Conservation (phyloP, 1,284 basidiomycete genomes). For the Clitocybe nebularis region DNA sequence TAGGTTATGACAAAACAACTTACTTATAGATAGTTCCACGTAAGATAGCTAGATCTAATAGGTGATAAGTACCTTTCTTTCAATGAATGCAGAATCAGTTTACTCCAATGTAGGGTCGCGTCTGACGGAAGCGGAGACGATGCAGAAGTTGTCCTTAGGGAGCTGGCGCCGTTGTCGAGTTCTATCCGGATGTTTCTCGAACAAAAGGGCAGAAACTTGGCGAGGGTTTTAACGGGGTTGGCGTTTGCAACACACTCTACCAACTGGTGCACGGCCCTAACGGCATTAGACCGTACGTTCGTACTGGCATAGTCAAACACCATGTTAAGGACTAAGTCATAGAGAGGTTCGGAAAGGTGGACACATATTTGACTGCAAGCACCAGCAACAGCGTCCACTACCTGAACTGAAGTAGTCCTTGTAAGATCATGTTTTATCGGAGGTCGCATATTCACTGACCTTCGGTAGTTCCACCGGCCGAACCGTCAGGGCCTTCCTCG, state of each 20-base stretch:
- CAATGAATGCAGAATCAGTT: slow-evolving; percentile 19
- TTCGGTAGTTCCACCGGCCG: slow-evolving; percentile 58
- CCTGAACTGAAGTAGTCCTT: no score
- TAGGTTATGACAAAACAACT: slow-evolving; percentile 21
- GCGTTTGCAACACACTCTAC: slow-evolving; percentile 86
- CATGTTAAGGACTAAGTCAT: slow-evolving; percentile 80
- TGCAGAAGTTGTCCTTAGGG: slow-evolving; percentile 76
- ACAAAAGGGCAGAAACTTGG: slow-evolving; percentile 75
- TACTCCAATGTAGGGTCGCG: slow-evolving; percentile 87
- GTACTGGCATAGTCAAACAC: slow-evolving; percentile 76
- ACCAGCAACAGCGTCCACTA: slow-evolving; percentile 65
- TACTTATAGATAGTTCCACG: slow-evolving; percentile 70
- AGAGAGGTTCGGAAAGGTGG: slow-evolving; percentile 79
- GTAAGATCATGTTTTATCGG: not conserved
- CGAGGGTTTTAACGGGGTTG: slow-evolving; percentile 73
- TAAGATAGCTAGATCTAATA: slow-evolving; percentile 61
- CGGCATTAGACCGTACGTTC: slow-evolving; percentile 80
- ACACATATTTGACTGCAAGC: slow-evolving; percentile 78
- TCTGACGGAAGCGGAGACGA: slow-evolving; percentile 75
- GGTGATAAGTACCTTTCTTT: slow-evolving; percentile 5
- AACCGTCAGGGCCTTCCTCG: slow-evolving; percentile 66
- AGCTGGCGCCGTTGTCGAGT: slow-evolving; percentile 84
- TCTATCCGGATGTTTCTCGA: slow-evolving; percentile 70
- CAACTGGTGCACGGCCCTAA: slow-evolving; percentile 83
- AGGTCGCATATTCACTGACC: slow-evolving; percentile 31